phyloP scores from a whole-genome alignment of 2,329 filamentous ascomycete species.

The Penicillium sp. region DNA sequence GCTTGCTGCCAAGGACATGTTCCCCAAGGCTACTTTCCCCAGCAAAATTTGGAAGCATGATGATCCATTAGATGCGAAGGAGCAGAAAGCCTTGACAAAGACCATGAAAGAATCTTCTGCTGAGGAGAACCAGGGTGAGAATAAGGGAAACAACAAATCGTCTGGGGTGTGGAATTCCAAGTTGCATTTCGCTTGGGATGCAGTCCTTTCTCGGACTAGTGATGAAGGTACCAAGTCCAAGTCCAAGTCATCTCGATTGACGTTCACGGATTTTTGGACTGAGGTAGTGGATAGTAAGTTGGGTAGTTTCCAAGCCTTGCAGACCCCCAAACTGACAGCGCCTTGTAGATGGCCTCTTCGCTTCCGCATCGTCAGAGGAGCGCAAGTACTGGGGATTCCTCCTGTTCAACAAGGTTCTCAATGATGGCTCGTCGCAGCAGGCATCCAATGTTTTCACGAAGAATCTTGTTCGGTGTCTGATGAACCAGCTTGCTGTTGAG shows the following conservation, averaged over 20 bases:
- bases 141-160: constrained; percentile 25
- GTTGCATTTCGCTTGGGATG: constrained; percentile 80
- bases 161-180: constrained; percentile 73
- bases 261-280: constrained; percentile 75
- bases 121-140: constrained; percentile 26
- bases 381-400: constrained; percentile 91
- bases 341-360: constrained; percentile 69
- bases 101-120: constrained; percentile 64
- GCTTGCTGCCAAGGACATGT: constrained; percentile 62
- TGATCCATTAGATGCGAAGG: constrained; percentile 65
- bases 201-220: constrained; percentile 56
- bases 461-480: constrained; percentile 73
- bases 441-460: constrained; percentile 65
- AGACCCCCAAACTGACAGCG: constrained; percentile 18
- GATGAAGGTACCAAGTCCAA: constrained; percentile 30
- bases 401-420: constrained; percentile 71
- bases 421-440: constrained; percentile 46
- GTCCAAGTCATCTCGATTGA: constrained; percentile 36
- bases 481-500: constrained; percentile 72
- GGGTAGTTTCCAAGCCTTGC: neutral
- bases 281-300: constrained; percentile 74
- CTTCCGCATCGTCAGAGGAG: constrained; percentile 71
- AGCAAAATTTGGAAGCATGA: constrained; percentile 65
- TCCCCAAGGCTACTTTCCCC: constrained; percentile 59
- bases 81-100: constrained; percentile 63